Evolutionary conservation across 2,329 filamentous ascomycete species (phyloP).

Genomic region (Elsinoe arachidis): DNA sequence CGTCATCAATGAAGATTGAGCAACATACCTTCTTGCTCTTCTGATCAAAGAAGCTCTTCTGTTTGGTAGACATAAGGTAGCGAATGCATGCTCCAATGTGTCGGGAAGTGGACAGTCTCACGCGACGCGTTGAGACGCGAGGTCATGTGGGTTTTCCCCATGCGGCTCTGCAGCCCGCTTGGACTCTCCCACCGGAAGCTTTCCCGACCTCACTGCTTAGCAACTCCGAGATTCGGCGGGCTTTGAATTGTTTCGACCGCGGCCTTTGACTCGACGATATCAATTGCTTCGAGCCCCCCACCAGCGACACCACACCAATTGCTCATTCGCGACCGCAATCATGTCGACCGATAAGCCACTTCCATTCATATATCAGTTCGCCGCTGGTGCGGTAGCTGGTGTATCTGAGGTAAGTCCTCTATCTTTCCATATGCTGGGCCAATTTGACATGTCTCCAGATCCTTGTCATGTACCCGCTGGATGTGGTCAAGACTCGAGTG

Average conservation of each 20-base stretch:
- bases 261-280: not conserved
- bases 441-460: conserved; percentile 17
- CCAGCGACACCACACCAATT: not conserved
- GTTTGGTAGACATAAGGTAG: conserved; percentile 35
- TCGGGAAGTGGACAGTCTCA: too few relatives aligned
- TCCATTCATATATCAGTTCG: conserved; percentile 91
- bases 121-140: not conserved
- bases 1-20: not conserved
- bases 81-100: not conserved
- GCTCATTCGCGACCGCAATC: not conserved
- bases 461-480: conserved; percentile 79
- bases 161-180: not conserved
- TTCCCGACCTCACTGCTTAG: not conserved
- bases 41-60: conserved; percentile 46
- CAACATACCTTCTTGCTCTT: conserved; percentile 33
- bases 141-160: not conserved
- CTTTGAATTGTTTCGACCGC: not conserved
- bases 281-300: too few relatives aligned
- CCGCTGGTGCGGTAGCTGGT: conserved; percentile 91
- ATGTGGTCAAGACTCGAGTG: conserved; percentile 97
- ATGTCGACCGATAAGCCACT: conserved; percentile 61
- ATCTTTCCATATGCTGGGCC: not conserved
- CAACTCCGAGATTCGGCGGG: not conserved
- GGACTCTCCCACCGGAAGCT: not conserved
- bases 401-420: conserved; percentile 74